A percentile compares a stretch with the other conserved stretches of the same genome.
phyloP scores from a whole-genome alignment of 2,329 filamentous ascomycete species.

The Fusarium musae region DNA sequence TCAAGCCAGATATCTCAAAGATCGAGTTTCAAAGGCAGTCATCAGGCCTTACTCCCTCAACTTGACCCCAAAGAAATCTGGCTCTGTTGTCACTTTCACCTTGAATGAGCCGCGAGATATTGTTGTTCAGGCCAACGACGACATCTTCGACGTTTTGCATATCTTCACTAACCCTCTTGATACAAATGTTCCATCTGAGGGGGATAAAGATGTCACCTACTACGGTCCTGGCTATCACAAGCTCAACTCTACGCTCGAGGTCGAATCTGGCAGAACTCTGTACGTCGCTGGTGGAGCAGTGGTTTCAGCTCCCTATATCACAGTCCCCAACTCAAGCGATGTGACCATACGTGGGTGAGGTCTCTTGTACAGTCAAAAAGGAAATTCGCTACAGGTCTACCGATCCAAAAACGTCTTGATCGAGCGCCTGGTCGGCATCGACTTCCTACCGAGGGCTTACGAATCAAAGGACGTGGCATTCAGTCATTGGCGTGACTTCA shows the following conservation, averaged over 20 bases:
- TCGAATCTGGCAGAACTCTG: neutral
- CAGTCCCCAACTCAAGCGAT: neutral
- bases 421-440: neutral
- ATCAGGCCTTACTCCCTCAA: neutral
- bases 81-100: rapidly evolving
- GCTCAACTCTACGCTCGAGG: neutral
- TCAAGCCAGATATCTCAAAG: neutral
- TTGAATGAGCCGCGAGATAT: neutral
- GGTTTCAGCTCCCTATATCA: rapidly evolving
- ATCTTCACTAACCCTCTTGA: neutral
- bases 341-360: neutral
- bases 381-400: neutral
- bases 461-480: neutral
- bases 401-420: neutral
- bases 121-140: neutral
- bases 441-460: rapidly evolving
- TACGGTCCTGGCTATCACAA: neutral
- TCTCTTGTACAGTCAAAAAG: neutral
- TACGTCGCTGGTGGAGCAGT: neutral
- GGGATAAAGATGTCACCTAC: rapidly evolving
- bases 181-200: rapidly evolving
- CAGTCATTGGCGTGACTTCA: neutral
- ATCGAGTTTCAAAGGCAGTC: neutral
- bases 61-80: neutral
- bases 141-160: neutral